Conservation (phyloP, 805 yeast species). For the Dipodascopsis uninucleata region DNA sequence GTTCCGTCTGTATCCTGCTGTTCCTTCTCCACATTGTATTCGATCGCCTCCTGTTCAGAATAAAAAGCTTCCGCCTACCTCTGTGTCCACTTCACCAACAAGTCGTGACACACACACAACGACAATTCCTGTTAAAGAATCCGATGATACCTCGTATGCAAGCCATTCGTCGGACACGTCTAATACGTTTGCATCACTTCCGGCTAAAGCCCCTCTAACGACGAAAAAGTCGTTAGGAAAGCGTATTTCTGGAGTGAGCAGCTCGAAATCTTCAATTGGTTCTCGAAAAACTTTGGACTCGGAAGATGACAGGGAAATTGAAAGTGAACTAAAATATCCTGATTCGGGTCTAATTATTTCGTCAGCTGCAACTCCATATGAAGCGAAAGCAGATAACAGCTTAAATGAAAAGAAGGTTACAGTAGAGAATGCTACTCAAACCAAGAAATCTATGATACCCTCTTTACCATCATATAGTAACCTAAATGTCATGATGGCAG, state of each 20-base stretch:
- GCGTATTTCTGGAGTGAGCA: conserved; percentile 7
- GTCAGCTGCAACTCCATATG: too few species aligned
- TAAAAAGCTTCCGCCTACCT: conserved; percentile 2
- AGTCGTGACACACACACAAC: neutral
- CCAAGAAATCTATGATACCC: conserved; percentile 1
- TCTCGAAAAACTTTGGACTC: conserved; percentile 5
- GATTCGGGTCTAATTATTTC: too few species aligned
- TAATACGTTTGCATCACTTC: conserved; percentile 17
- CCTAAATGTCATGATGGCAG: conserved; percentile 7
- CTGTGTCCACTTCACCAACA: neutral
- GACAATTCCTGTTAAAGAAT: conserved; percentile 8
- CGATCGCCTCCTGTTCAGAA: conserved; percentile 1
- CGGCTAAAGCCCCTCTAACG: conserved; percentile 23
- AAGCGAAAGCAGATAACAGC: too few species aligned
- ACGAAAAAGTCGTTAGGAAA: conserved; percentile 21
- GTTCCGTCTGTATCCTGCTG: neutral
- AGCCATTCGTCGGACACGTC: neutral
- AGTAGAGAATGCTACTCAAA: too few species aligned
- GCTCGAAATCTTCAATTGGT: conserved; percentile 5
- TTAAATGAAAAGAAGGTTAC: too few species aligned
- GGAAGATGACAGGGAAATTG: neutral
- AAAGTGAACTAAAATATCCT: neutral
- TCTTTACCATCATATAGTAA: conserved; percentile 15
- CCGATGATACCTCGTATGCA: conserved; percentile 5
- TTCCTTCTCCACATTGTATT: conserved; percentile 1